phyloP scores from a whole-genome alignment of 2,329 filamentous ascomycete species.

The Rutstroemia sp. region DNA sequence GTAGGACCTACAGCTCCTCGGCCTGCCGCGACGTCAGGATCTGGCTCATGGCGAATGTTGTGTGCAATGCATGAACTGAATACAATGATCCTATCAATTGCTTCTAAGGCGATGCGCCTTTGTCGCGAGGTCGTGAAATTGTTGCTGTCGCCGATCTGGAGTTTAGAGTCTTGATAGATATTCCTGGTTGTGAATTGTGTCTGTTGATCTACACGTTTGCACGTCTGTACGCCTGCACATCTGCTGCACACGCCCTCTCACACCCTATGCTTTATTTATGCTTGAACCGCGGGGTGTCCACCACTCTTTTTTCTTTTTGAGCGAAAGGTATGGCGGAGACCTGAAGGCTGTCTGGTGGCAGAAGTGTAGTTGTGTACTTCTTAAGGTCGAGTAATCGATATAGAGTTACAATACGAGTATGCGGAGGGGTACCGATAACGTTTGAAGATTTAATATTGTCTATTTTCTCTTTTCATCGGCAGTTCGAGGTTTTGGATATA shows the following conservation, averaged over 20 bases:
- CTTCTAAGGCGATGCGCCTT: slow-evolving; percentile 19
- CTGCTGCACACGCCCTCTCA: background rate
- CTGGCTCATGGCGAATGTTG: slow-evolving; percentile 53
- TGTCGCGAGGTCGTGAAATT: slow-evolving; percentile 6
- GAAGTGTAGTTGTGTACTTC: too few species aligned
- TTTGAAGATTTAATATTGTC: too few species aligned
- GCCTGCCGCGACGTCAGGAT: slow-evolving; percentile 74
- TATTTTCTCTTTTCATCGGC: too few species aligned
- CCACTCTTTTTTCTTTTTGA: background rate
- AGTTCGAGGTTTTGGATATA: too few species aligned
- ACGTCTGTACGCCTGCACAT: background rate
- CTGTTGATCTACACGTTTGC: slow-evolving; percentile 6
- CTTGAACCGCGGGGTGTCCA: background rate
- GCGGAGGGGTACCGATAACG: too few species aligned
- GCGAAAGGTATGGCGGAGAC: too few species aligned
- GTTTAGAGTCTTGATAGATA: background rate
- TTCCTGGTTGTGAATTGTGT: slow-evolving; percentile 5
- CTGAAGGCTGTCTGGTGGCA: too few species aligned
- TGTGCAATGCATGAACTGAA: slow-evolving; percentile 11
- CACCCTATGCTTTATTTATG: slow-evolving; percentile 1
- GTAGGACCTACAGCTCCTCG: slow-evolving; percentile 69
- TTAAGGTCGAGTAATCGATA: too few species aligned
- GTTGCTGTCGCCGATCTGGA: background rate
- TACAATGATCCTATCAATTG: background rate
- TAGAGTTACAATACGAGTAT: too few species aligned